Conservation (phyloP, 768 basidiomycete genomes). For the Agrocybe praecox region DNA sequence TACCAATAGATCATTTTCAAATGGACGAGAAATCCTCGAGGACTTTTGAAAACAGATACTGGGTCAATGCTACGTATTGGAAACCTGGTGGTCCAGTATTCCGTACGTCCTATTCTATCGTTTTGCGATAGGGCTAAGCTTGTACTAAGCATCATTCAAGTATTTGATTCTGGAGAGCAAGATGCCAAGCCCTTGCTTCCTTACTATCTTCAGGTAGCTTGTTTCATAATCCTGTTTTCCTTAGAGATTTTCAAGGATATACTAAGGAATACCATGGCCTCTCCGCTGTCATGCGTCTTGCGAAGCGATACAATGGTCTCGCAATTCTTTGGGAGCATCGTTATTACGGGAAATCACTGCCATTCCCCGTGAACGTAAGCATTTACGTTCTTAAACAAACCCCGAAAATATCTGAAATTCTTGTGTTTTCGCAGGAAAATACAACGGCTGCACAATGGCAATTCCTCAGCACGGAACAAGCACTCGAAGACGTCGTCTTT, state of each 20-base stretch:
- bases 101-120: constrained; percentile 26
- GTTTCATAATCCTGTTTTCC: too few relatives aligned
- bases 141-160: constrained; percentile 21
- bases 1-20: constrained; percentile 50
- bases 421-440: constrained; percentile 42
- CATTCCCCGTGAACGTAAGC: constrained; percentile 46
- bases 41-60: constrained; percentile 49
- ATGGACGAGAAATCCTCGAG: constrained; percentile 19
- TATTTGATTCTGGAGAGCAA: constrained; percentile 55
- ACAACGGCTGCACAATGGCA: constrained; percentile 50
- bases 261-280: constrained; percentile 50
- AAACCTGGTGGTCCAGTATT: constrained; percentile 50
- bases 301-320: constrained; percentile 46
- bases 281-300: constrained; percentile 48
- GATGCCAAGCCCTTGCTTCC: constrained; percentile 48
- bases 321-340: constrained; percentile 56
- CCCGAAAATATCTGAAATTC: too few relatives aligned
- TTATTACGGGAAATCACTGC: constrained; percentile 48
- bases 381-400: too few relatives aligned
- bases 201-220: constrained; percentile 39
- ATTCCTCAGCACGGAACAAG: constrained; percentile 50
- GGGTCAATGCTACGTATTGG: constrained; percentile 52
- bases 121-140: not conserved
- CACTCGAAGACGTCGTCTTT: constrained; percentile 50
- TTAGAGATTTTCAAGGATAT: too few relatives aligned